Evolutionary conservation across 805 yeast genomes (phyloP).

Genomic region (Ogataea saltuana): DNA sequence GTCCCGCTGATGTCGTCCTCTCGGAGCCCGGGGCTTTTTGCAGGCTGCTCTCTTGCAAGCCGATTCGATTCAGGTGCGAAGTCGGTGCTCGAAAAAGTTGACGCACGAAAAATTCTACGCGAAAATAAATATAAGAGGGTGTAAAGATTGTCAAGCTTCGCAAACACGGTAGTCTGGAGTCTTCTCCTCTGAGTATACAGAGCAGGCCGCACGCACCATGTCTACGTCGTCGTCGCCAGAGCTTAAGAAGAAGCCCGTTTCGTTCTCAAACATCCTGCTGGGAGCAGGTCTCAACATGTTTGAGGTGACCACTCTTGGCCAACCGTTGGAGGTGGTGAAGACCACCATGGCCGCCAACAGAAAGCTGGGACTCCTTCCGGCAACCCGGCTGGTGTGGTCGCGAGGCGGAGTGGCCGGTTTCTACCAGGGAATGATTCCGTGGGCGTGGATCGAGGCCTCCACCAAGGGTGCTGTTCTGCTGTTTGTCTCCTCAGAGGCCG

Average conservation of each 20-base stretch:
- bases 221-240: constrained; percentile 20
- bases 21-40: too few relatives aligned
- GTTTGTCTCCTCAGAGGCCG: constrained; percentile 91
- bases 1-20: too few relatives aligned
- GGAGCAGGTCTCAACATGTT: constrained; percentile 93
- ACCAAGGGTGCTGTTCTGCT: constrained; percentile 96
- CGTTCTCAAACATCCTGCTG: constrained; percentile 82
- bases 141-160: too few relatives aligned
- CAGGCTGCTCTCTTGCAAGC: too few relatives aligned
- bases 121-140: too few relatives aligned
- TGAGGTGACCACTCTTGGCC: constrained; percentile 94
- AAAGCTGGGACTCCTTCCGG: constrained; percentile 61
- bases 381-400: constrained; percentile 78
- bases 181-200: too few relatives aligned
- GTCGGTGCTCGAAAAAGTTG: too few relatives aligned
- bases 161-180: too few relatives aligned
- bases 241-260: constrained; percentile 80
- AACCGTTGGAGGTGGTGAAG: constrained; percentile 93
- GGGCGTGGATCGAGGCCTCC: constrained; percentile 99
- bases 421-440: constrained; percentile 96
- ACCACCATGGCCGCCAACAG: constrained; percentile 99
- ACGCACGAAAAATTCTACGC: too few relatives aligned
- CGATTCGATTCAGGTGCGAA: too few relatives aligned
- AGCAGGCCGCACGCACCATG: neutral
- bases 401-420: constrained; percentile 93